Evolutionary conservation across 306 rosid species (phyloP).

Genomic region (Astragalus membranaceus): DNA sequence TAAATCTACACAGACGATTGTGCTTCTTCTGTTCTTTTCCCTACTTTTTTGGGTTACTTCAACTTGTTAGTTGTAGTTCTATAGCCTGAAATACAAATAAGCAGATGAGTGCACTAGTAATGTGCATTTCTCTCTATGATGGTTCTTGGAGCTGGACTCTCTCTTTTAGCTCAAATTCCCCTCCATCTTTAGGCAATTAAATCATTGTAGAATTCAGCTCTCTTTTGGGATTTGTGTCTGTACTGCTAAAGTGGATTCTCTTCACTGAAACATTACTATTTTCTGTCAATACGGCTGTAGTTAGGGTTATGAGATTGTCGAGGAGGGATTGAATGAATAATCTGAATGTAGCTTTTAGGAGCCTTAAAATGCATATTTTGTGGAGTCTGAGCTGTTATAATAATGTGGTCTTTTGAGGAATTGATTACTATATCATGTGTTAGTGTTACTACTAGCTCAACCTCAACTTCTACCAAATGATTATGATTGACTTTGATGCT

Average conservation of each 20-base stretch:
- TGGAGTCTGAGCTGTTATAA: neutral
- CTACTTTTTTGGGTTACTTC: slow-evolving; percentile 21
- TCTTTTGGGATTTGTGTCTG: slow-evolving; percentile 1
- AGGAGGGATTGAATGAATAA: neutral
- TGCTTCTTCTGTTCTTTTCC: slow-evolving; percentile 14
- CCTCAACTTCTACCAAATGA: neutral
- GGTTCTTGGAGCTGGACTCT: slow-evolving; percentile 3
- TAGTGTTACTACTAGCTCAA: neutral
- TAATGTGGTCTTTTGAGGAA: neutral
- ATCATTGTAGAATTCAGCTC: slow-evolving; percentile 2
- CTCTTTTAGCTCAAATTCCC: neutral
- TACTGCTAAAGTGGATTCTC: neutral
- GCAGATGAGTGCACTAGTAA: slow-evolving; percentile 2
- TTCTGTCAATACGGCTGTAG: neutral
- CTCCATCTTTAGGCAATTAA: slow-evolving; percentile 25
- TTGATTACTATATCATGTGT: neutral
- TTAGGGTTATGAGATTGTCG: neutral
- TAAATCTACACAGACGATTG: slow-evolving; percentile 45
- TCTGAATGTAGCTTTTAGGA: neutral
- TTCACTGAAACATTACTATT: neutral
- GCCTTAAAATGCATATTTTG: slow-evolving; percentile 12
- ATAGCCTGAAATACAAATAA: slow-evolving; percentile 20
- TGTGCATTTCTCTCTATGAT: slow-evolving; percentile 16
- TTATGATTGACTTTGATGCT: neutral
- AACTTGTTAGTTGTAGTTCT: slow-evolving; percentile 28